These are phyloP conservation scores for Aspergillus ustus DNA, from an alignment of 2,329 filamentous ascomycete genomes.

Conservation along the genomic window DNA sequence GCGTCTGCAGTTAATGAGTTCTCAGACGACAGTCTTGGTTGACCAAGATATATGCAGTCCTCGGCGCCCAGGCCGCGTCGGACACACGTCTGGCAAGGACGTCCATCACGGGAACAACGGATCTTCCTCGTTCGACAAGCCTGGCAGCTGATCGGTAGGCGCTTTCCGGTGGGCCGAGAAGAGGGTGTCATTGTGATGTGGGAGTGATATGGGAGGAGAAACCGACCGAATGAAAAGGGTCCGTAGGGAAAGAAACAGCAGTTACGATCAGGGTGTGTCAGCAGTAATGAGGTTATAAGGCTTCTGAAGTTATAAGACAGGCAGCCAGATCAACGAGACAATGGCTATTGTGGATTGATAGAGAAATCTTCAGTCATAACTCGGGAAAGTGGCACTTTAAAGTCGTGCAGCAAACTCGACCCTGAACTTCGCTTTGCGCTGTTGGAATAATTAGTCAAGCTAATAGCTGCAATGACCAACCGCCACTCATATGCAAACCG, in stretches of 20 bases:
- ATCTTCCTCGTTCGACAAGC: constrained; percentile 48
- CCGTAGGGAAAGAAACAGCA: not conserved
- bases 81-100: constrained; percentile 46
- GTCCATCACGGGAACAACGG: constrained; percentile 44
- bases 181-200: constrained; percentile 29
- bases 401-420: not conserved
- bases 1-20: constrained; percentile 29
- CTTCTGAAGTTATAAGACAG: not conserved
- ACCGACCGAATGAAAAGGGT: not conserved
- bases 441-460: not conserved
- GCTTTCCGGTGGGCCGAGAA: constrained; percentile 37
- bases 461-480: not conserved
- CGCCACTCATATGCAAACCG: not conserved
- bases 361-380: not conserved
- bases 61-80: constrained; percentile 42
- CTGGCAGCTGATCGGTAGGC: constrained; percentile 47
- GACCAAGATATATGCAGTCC: constrained; percentile 44
- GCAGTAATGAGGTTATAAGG: not conserved
- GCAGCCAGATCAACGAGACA: not conserved
- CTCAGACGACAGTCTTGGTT: constrained; percentile 37
- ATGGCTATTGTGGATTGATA: not conserved
- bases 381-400: not conserved
- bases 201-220: not conserved
- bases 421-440: not conserved
- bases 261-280: not conserved